Evolutionary conservation across 176 grass and related monocot genomes (phyloP), one percentile per base, ranked within the genome.

Genomic region (Oryza coarctata): DNA sequence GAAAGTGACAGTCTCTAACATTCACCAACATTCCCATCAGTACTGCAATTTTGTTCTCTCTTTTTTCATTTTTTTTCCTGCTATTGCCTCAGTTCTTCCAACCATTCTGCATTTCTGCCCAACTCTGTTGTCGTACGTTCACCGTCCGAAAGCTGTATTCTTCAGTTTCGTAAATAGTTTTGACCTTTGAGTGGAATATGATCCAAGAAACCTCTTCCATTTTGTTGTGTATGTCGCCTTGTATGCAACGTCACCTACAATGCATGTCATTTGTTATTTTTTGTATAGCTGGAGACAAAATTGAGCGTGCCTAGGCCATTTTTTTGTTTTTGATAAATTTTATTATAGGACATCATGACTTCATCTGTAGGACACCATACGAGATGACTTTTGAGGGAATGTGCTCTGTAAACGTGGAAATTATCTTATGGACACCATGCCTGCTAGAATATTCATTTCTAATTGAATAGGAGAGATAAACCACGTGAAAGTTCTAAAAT

Each of bases 141-240:
- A 49, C 28, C 31, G 67, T 61, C 68, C 22, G 15, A 31, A 41
- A 82, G 66, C 81, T 66, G 30, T n/a, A 74, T 55, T 14, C 50
- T 55, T 55, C 18, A 55, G 20, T 55, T 55, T n/a, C 50, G n/a
- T 17, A 55, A 55, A 55, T 55, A 55, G 50, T 55, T 55, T 55
- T 55, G 50, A 55, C 50, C 69, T 86, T 85, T 63, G 72, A 85
- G 82, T 80, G 76, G 31, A 63, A 85, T 89, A 70, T 43, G 72
- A 85, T 85, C 78, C 78, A 82, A 76, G 58, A 60, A 61, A 35
- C 40, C 23, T 12, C 77, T 66, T 60, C 22, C 50, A 55, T 55
- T 45, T 12, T 52, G 47, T 2, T 52, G 4, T 52, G 47, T 15
- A 38, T 30, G 70, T 43, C 65, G 71, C 52, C 36, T 71, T 86